These are phyloP conservation scores for Epichloe hybrida DNA, from an alignment of 2,329 filamentous ascomycete species.

Conservation along the genomic window DNA sequence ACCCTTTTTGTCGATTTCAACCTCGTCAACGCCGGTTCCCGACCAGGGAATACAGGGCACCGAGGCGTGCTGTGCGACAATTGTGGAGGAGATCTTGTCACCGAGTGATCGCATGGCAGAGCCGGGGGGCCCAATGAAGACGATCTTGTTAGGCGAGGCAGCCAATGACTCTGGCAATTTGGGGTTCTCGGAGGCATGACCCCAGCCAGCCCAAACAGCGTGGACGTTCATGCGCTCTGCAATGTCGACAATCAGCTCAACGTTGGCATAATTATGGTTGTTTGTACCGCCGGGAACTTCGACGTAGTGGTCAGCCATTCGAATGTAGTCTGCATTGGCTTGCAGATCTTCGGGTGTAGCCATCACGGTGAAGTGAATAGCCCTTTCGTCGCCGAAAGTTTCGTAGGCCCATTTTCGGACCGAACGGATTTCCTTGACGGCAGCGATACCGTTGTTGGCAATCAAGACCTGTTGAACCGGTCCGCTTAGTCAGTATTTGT, in stretches of 20 bases:
- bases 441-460: slow-evolving; percentile 98
- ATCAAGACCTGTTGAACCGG: slow-evolving; percentile 63
- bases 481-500: neutral
- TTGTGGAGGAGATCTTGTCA: slow-evolving; percentile 99
- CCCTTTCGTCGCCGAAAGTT: slow-evolving; percentile 94
- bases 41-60: slow-evolving; percentile 99
- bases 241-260: slow-evolving; percentile 96
- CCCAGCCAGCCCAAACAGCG: slow-evolving; percentile 98
- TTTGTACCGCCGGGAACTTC: slow-evolving; percentile 98
- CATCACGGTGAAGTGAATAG: slow-evolving; percentile 99
- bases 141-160: slow-evolving; percentile 93
- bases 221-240: slow-evolving; percentile 98
- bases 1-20: slow-evolving; percentile 63
- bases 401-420: slow-evolving; percentile 99
- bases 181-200: slow-evolving; percentile 96
- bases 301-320: slow-evolving; percentile 99
- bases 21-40: slow-evolving; percentile 75
- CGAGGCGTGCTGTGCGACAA: slow-evolving; percentile 90
- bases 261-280: slow-evolving; percentile 99
- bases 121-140: slow-evolving; percentile 96
- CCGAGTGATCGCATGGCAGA: slow-evolving; percentile 98
- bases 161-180: slow-evolving; percentile 92
- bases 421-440: slow-evolving; percentile 97
- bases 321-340: slow-evolving; percentile 97
- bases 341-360: slow-evolving; percentile 94